Evolutionary conservation across 164 flowering plant species (phyloP).

Genomic region (Annona cherimola): DNA sequence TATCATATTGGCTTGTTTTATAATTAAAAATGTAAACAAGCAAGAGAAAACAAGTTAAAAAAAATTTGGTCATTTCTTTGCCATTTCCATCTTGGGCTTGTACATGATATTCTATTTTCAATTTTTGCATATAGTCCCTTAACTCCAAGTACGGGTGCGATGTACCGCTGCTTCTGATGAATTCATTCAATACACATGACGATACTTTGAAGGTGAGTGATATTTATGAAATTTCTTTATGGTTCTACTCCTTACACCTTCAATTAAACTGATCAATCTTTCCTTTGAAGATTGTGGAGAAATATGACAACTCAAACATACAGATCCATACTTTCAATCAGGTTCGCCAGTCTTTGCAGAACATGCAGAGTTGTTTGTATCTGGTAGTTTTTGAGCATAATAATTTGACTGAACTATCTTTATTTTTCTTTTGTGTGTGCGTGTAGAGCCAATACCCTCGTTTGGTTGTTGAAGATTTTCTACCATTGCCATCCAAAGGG

Average conservation of each 20-base stretch:
- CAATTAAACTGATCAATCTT: constrained; percentile 4
- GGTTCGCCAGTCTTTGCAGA: constrained; percentile 35
- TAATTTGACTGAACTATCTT: neutral
- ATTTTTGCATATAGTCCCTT: constrained; percentile 45
- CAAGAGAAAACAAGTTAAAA: no score
- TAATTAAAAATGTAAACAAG: neutral
- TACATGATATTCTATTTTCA: constrained; percentile 6
- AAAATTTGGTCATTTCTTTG: neutral
- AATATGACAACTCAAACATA: constrained; percentile 66
- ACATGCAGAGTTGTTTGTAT: constrained; percentile 2
- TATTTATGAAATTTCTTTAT: neutral
- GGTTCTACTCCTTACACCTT: neutral
- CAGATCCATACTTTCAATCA: constrained; percentile 93
- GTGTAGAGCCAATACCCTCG: constrained; percentile 99
- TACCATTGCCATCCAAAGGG: constrained; percentile 84
- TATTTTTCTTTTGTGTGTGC: constrained; percentile 7
- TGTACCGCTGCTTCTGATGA: constrained; percentile 93
- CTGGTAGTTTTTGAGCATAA: neutral
- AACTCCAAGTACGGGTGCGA: constrained; percentile 84
- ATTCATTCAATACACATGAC: constrained; percentile 91
- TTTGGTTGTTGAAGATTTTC: constrained; percentile 72
- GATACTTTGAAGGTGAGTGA: constrained; percentile 69
- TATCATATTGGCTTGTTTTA: neutral
- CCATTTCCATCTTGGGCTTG: neutral
- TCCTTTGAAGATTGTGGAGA: constrained; percentile 72